Evolutionary conservation across 2,329 filamentous ascomycete species (phyloP).

Genomic region (Clonostachys solani): DNA sequence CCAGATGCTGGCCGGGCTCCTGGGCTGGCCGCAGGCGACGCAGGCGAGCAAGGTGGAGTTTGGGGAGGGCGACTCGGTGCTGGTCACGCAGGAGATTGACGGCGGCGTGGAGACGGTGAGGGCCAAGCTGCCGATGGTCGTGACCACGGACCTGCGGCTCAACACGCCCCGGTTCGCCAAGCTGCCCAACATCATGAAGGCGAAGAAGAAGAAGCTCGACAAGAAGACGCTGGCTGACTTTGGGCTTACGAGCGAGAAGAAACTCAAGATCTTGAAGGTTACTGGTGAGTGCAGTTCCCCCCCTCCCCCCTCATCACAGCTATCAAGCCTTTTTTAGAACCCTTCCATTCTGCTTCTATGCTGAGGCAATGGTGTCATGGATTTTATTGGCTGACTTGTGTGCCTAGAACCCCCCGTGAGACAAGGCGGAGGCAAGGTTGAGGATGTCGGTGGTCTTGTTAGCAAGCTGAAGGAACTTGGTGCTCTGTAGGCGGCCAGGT

Average conservation of each 20-base stretch:
- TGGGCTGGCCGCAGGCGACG: conserved; percentile 93
- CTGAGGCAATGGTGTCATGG: neutral
- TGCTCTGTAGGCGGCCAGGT: conserved; percentile 56
- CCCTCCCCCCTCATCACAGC: neutral
- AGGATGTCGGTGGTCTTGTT: conserved; percentile 94
- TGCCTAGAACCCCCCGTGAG: conserved; percentile 73
- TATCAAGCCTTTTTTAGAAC: too few species aligned
- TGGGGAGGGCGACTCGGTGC: conserved; percentile 63
- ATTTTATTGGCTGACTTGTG: neutral
- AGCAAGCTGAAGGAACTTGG: conserved; percentile 93
- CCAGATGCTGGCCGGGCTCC: conserved; percentile 90
- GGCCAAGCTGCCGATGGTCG: conserved; percentile 83
- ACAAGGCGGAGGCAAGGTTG: conserved; percentile 94
- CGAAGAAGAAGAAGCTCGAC: conserved; percentile 98
- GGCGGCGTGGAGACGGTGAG: conserved; percentile 88
- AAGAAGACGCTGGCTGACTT: conserved; percentile 86
- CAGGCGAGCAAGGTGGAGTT: conserved; percentile 85
- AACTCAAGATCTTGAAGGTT: conserved; percentile 89
- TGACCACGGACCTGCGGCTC: conserved; percentile 90
- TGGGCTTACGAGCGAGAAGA: conserved; percentile 67
- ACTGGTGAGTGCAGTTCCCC: conserved; percentile 52
- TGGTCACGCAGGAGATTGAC: conserved; percentile 88
- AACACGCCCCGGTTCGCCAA: conserved; percentile 95
- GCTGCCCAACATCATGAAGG: conserved; percentile 99
- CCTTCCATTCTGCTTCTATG: neutral